Evolutionary conservation across 1,139 yeast species (phyloP), one percentile per base, ranked within the genome.

Genomic region (Yamadazyma dushanensis): DNA sequence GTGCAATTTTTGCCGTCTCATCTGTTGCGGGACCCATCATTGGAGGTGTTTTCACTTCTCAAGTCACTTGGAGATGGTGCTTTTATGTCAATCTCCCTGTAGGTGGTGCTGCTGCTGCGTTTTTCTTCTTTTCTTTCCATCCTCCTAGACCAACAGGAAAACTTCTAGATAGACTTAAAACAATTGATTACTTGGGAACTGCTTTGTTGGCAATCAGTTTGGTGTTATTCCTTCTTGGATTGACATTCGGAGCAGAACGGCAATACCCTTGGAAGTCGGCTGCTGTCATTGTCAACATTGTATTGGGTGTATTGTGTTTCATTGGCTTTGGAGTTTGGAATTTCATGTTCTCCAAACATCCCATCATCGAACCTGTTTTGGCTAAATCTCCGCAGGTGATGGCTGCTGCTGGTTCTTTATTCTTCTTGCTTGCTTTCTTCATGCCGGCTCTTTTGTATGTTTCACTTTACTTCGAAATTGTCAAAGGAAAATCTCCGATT

Each of bases 41-140:
- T 16, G 77, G 78, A 42, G 76, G 78, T 24, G 77, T 71, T 0
- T 72, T 76, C 41, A 64, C 74, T 8, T 53, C 61, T 17, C 59
- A 61, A 39, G 57, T 55, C 19, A 43, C 63, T 10, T 83, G 90
- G 90, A 70, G 90, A 57, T 83, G 90, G 89, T 77, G 85, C 45
- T 83, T 83, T 56, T 83, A 79, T 55, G 70, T 83, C 9, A 63
- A 63, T 38, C 59, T 63, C 40, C 70, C 70, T 13, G 48, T 63
- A 41, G 70, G 70, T 13, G 69, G 61, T 2, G 38, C 57, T 21
- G 68, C 68, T 2, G 31, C 51, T 27, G 50, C 40, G 1, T 46
- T 56, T 19, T 57, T 63, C 34, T 36, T 49, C 22, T 51, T 47
- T 24, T 47, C 59, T 0, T 63, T 61, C 45, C 53, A 60, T 30